These are phyloP conservation scores for Conticribra guillardii DNA, from an alignment of 108 stramenopile genomes.

Conservation along the genomic window DNA sequence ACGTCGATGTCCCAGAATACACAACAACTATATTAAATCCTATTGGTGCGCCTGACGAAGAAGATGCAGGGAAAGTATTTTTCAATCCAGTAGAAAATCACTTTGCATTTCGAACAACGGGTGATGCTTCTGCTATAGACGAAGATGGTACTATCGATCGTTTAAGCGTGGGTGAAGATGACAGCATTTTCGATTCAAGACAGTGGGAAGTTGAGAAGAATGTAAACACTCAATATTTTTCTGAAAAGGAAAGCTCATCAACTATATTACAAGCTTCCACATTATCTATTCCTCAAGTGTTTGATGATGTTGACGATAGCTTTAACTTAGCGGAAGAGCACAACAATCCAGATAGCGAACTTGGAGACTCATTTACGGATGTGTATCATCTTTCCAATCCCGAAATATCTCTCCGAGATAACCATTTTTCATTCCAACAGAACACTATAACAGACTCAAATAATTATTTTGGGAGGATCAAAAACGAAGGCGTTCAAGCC, in stretches of 20 bases:
- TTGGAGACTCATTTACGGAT: neutral
- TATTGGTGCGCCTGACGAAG: neutral
- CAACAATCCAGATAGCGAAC: neutral
- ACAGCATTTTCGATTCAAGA: no score
- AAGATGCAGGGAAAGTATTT: neutral
- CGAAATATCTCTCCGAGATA: neutral
- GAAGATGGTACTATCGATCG: no score
- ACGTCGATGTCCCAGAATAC: neutral
- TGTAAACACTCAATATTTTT: neutral
- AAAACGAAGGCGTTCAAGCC: no score
- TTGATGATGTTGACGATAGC: constrained; percentile 2
- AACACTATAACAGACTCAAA: no score
- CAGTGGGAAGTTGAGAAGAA: neutral
- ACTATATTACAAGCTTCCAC: neutral
- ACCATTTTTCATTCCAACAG: neutral
- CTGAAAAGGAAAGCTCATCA: constrained; percentile 6
- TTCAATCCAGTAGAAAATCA: neutral
- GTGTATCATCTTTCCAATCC: neutral
- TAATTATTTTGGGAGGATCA: no score
- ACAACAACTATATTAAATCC: neutral
- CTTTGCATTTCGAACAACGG: neutral
- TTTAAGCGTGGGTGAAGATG: no score
- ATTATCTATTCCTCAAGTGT: constrained; percentile 14
- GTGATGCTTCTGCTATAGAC: no score
- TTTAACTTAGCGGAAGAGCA: neutral